phyloP scores from a whole-genome alignment of 306 rosid species.

The Rosa persica region DNA sequence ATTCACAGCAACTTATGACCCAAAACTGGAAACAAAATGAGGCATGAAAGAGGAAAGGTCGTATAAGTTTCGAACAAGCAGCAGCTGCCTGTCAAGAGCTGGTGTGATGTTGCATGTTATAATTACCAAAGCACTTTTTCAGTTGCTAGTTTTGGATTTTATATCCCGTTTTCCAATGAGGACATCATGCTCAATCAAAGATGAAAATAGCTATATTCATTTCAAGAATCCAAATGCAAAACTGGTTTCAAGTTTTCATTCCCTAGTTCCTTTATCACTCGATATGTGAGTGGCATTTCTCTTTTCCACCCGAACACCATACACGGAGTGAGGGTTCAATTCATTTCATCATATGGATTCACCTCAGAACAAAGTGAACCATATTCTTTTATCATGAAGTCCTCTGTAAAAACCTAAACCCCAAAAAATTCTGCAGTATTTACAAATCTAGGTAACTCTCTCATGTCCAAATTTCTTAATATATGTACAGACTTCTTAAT shows the following conservation, averaged over 20 bases:
- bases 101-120: background rate
- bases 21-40: background rate
- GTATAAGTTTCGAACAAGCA: background rate
- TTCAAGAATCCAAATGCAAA: background rate
- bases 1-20: background rate
- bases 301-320: background rate
- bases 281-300: background rate
- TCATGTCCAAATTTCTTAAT: background rate
- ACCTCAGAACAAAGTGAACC: background rate
- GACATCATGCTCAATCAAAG: background rate
- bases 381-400: background rate
- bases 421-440: too few relatives aligned
- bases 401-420: background rate
- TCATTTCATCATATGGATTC: background rate
- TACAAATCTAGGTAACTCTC: background rate
- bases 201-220: background rate
- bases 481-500: background rate
- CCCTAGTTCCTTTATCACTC: background rate
- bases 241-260: background rate
- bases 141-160: background rate
- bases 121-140: background rate
- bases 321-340: background rate
- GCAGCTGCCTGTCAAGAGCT: background rate
- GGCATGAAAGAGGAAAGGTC: background rate
- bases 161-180: background rate